Base-by-base conservation (phyloP, 129 eudicot species). In the Calendula officinalis region DNA sequence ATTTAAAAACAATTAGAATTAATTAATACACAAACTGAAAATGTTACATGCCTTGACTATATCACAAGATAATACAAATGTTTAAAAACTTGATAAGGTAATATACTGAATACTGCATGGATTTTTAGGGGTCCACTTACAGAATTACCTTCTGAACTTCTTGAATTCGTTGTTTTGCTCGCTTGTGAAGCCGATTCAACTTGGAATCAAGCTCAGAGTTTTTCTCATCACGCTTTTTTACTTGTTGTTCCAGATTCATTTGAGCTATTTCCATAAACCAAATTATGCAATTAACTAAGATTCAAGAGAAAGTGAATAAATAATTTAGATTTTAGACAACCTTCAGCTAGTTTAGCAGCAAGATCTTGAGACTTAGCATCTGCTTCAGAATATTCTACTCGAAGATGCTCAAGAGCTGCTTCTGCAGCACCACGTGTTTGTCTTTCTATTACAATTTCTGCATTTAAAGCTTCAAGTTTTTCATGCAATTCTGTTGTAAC, bases 101-200 rank as follows among this genome's bases (percentile, higher is more conserved):
- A 58, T 7, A 36, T 15, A 54, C 39, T 37, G 51, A 36, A 68
- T 27, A 64, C 45, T 5, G 27, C 65, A 67, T 61, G 55, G 7
- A 22, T 12, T 58, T 62, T 59, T 38, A 64, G 66, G 61, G 76
- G 55, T 76, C 60, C 69, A 63, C 61, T 56, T 10, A 65, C 57
- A 15, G 30, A 69, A 49, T 64, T 87, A 94, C 99, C 89, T 94
- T 94, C 68, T 94, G 99, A 80, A 94, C 97, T 58, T 94, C 99
- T 78, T 94, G 97, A 56, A 94, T 94, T 36, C 99, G 90, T 78
- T 94, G 99, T 66, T 89, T 94, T 77, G 99, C 99, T 72, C 99
- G 81, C 82, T 94, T 94, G 75, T 94, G 99, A 86, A 94, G 99
- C 76, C 99, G 80, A 77, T 70, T 94, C 62, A 94, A 77, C 80